Evolutionary conservation across 2,329 filamentous ascomycete species (phyloP).

Genomic region (Clarireedia hainanense): DNA sequence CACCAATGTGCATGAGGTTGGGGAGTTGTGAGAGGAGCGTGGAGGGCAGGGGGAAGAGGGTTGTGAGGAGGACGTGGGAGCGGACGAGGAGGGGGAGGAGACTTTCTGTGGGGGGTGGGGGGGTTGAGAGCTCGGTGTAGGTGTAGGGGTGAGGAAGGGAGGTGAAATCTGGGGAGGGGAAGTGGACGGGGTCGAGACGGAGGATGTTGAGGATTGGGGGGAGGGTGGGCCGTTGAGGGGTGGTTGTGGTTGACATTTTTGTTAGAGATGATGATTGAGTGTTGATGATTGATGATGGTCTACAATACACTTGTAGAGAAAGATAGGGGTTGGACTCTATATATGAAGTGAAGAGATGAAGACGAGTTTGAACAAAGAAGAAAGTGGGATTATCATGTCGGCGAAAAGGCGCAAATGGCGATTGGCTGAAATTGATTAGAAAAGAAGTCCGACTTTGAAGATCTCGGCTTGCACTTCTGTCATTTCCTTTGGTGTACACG

Average conservation of each 20-base stretch:
- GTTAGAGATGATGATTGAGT: not conserved
- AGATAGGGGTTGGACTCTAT: too few species aligned
- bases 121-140: slow-evolving; percentile 14
- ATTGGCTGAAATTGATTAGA: too few species aligned
- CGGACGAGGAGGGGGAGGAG: slow-evolving; percentile 21
- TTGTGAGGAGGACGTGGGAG: slow-evolving; percentile 33
- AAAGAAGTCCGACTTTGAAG: too few species aligned
- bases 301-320: not conserved
- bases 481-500: too few species aligned
- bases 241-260: not conserved
- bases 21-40: slow-evolving; percentile 26
- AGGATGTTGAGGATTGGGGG: not conserved
- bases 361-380: not conserved
- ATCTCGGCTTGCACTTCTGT: too few species aligned
- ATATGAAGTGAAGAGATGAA: not conserved
- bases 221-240: not conserved
- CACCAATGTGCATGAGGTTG: slow-evolving; percentile 29
- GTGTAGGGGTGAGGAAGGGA: slow-evolving; percentile 17
- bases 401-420: too few species aligned
- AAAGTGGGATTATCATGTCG: not conserved
- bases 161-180: not conserved
- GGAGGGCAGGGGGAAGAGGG: slow-evolving; percentile 25
- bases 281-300: not conserved
- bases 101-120: slow-evolving; percentile 17
- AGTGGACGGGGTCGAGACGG: not conserved